Base-by-base conservation (phyloP, 1,139 yeast species). In the Taphrina populina region DNA sequence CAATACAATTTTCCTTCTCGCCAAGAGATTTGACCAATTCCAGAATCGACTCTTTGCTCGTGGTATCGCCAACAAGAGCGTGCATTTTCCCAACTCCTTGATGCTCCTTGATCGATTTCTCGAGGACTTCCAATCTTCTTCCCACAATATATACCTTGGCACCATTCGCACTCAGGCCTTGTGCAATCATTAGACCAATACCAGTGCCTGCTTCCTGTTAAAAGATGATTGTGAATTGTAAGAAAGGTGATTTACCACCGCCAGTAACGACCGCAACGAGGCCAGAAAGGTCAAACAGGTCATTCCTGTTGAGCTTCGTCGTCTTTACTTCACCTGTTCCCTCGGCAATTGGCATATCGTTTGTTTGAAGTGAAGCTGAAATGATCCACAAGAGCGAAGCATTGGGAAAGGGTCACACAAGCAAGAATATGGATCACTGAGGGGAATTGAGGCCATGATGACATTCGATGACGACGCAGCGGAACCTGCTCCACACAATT, bases 111-210 rank as follows among this genome's bases (percentile, higher is more conserved):
- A 51, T 60, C 15, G 63, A 58, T 24, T 43, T 57, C 30, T 61
- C 63, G 35, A 61, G 57, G 6, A 58, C 57, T n/a, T 46, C 44
- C 17, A 57, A 45, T 4, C 63, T 62, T 3, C 63, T 61, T 19
- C 63, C 63, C 29, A 60, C 47, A 27, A 61, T 61, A 52, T 61
- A 61, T 10, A 61, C 63, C 17, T 37, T 61, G 20, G 63, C 63
- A 21, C 63, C 63, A 40, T 61, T 61, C 39, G 59, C 57, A 37
- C 59, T 62, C 23, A 61, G 59, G 3, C 61, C 63, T 7, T 59
- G 59, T 2, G 63, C 60, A 58, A 61, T 61, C 62, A 59, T 60
- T 11, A 61, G 59, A 15, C 63, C 63, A 23, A 61, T 56, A 7
- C 63, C 63, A 4, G 63, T 61, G 10, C 63, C 63, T 37, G 43